phyloP scores from a whole-genome alignment of 495 filamentous ascomycete species.

The Lasiosphaeria miniovina region DNA sequence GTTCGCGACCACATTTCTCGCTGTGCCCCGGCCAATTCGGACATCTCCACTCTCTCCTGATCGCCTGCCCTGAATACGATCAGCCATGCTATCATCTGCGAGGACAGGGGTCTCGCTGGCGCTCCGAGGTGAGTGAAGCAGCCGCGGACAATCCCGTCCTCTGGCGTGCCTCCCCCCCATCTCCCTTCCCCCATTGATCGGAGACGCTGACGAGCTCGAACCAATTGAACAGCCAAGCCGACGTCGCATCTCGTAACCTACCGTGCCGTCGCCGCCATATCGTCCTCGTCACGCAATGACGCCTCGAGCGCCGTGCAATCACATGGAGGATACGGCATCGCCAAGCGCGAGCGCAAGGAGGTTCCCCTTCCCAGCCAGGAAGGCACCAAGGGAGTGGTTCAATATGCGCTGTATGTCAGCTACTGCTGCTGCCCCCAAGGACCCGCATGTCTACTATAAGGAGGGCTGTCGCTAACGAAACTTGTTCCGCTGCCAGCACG shows the following conservation, averaged over 20 bases:
- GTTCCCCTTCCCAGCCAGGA: constrained; percentile 88
- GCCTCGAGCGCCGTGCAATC: constrained; percentile 46
- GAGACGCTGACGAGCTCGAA: neutral
- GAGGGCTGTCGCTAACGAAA: constrained; percentile 8
- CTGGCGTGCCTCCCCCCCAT: neutral
- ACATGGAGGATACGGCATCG: constrained; percentile 39
- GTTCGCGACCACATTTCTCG: constrained; percentile 8
- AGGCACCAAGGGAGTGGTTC: constrained; percentile 88
- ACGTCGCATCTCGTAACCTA: constrained; percentile 56
- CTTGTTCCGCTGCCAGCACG: constrained; percentile 52
- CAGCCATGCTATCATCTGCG: constrained; percentile 60
- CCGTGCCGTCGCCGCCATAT: constrained; percentile 63
- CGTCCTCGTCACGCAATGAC: constrained; percentile 57
- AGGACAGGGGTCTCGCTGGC: constrained; percentile 65
- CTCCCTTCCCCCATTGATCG: neutral
- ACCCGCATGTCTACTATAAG: neutral
- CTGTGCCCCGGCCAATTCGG: constrained; percentile 11
- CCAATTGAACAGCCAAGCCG: constrained; percentile 54
- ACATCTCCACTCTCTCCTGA: constrained; percentile 25
- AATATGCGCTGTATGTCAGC: constrained; percentile 84
- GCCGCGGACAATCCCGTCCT: constrained; percentile 10
- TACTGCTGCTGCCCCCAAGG: neutral
- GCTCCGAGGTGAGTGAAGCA: constrained; percentile 57
- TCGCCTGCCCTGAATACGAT: neutral
- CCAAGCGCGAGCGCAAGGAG: constrained; percentile 54